Evolutionary conservation across 2,329 filamentous ascomycete genomes (phyloP), one percentile per base, ranked within the genome.

Genomic region (Venturia aucupariae): DNA sequence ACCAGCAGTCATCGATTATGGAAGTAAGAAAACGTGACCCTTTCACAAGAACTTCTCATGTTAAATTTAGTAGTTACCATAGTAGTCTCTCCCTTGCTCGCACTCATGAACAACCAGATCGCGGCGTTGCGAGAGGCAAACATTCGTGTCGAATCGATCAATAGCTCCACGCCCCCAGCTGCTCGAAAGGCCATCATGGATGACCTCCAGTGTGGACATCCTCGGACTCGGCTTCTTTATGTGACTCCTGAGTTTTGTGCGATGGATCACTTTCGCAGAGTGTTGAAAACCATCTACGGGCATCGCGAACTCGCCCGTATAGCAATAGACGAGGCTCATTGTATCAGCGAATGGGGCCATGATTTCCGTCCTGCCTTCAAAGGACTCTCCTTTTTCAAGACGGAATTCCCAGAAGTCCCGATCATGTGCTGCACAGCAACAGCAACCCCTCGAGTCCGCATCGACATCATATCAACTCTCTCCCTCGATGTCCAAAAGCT

Each of bases 341-440:
- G 93, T 74, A 96, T 97, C 69, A 96, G 90, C 30, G 92, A 97
- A 86, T 97, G 93, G 93, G 93, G 93, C 1, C 92, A 97, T 74
- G 93, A 97, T 75, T 97, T 97, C 73, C 88, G 93, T n/a, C 90
- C 88, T 42, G 90, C 92, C 65, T 97, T 96, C 76, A 92, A 94
- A 72, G 84, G 88, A 24, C 82, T 97, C 7, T 87, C 85, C 2
- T 97, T 90, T 86, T 94, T 97, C 78, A 88, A 90, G 69, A 82
- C 85, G 60, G 86, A 86, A 6, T 92, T 94, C 68, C 90, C 92
- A 0, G 83, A 89, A 64, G 90, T 97, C 0, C 92, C 93, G 4
- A 89, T 97, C 67, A 96, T 94, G 75, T 96, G 92, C 67, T 83
- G 96, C 17, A 97, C 93, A 0, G 93, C 93, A 0, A 97, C 93